Percentiles rank a stretch among this genome's conserved stretches.
Conservation (phyloP, 2,329 filamentous ascomycete species). For the Beauveria medogensis region DNA sequence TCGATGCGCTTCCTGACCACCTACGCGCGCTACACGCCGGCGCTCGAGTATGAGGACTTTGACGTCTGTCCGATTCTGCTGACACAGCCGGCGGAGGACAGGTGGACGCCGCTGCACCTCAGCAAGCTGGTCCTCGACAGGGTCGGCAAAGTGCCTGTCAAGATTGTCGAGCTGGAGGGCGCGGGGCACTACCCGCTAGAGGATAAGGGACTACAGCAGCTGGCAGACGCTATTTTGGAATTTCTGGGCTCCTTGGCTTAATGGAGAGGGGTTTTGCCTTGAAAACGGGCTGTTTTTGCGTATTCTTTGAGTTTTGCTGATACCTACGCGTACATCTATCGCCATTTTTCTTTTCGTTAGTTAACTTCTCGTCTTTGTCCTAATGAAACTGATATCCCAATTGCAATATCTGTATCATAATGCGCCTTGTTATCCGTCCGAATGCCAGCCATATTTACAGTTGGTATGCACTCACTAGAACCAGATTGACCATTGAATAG, state of each 20-base stretch:
- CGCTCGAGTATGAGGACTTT: not conserved
- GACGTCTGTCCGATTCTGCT: not conserved
- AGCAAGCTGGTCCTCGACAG: not conserved
- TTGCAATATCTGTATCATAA: too few species aligned
- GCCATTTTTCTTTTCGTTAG: too few species aligned
- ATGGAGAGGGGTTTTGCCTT: not conserved
- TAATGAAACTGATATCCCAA: too few species aligned
- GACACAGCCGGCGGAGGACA: not conserved
- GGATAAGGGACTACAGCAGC: not conserved
- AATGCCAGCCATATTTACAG: too few species aligned
- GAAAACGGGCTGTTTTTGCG: not conserved
- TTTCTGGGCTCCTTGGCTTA: not conserved
- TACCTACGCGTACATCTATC: too few species aligned
- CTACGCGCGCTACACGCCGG: not conserved
- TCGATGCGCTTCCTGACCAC: not conserved
- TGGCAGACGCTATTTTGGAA: not conserved
- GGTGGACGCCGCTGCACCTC: slow-evolving; percentile 1
- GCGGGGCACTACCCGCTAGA: slow-evolving; percentile 6
- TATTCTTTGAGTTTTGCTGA: too few species aligned
- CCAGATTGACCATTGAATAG: too few species aligned
- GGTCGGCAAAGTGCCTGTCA: not conserved
- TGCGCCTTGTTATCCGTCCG: too few species aligned
- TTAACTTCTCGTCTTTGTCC: too few species aligned
- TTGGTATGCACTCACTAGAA: too few species aligned
- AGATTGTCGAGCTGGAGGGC: not conserved